Evolutionary conservation across 495 filamentous ascomycete genomes (phyloP).

Genomic region (Cercophora samala): DNA sequence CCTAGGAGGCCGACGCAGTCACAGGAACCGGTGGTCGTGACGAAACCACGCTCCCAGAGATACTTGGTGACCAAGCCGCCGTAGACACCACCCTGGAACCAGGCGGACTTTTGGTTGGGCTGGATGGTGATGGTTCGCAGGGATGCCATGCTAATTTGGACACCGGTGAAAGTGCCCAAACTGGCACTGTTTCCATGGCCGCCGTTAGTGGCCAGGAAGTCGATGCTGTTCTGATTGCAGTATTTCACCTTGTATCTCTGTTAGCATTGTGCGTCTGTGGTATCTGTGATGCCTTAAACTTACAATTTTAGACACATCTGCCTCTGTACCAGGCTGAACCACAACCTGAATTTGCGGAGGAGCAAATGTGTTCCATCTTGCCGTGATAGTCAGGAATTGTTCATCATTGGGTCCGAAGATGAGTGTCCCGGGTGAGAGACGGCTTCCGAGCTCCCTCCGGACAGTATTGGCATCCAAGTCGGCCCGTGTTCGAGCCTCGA

Average conservation of each 20-base stretch:
- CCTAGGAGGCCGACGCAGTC: slow-evolving; percentile 50
- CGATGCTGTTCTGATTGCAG: slow-evolving; percentile 15
- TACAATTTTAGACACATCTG: slow-evolving; percentile 14
- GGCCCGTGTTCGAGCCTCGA: not conserved
- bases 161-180: slow-evolving; percentile 9
- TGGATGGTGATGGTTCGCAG: slow-evolving; percentile 1
- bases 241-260: slow-evolving; percentile 10
- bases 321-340: slow-evolving; percentile 9
- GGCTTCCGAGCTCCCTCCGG: slow-evolving; percentile 5
- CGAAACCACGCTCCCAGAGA: not conserved
- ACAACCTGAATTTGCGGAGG: slow-evolving; percentile 14
- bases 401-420: slow-evolving; percentile 14
- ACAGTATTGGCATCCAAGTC: not conserved
- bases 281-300: not conserved
- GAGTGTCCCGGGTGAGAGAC: slow-evolving; percentile 9
- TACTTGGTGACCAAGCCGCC: slow-evolving; percentile 18
- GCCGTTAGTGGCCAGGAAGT: slow-evolving; percentile 11
- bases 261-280: no score
- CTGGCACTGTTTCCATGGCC: slow-evolving; percentile 12
- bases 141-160: slow-evolving; percentile 18
- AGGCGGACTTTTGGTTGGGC: slow-evolving; percentile 3
- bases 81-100: slow-evolving; percentile 9
- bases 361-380: slow-evolving; percentile 9
- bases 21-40: slow-evolving; percentile 41
- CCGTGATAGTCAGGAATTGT: slow-evolving; percentile 7